Base-by-base conservation (phyloP, 352 stramenopile species). In the Pythium myriotylum region DNA sequence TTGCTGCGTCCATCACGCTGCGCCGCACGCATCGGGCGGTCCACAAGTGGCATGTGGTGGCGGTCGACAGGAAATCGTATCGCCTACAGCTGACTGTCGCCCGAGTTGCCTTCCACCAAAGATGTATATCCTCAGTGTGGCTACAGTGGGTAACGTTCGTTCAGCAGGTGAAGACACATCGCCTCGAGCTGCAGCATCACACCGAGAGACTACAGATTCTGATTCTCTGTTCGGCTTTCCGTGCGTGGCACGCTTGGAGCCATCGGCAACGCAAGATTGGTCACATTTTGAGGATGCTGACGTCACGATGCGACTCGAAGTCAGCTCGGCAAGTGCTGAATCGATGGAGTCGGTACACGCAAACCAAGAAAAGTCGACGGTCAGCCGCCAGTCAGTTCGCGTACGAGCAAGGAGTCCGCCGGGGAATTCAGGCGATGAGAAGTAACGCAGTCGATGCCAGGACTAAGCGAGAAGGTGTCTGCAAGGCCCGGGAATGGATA, bases 171-270 rank as follows among this genome's bases (percentile, higher is more conserved):
- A 32, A 47, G 19, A 48, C 26, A 14, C 66, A 79, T 45, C 67
- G 79, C 12, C 53, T 57, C 2, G 65, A 84, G 19, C 53, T 89
- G 1, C 79, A 89, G 27, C 57, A 70, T 12, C 79, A 79, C 29
- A 89, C 79, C 0, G 77, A 91, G 50, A 62, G 81, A 37, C 69
- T 89, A 1, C 79, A 89, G 23, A 66, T 89, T 1, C 60, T 89
- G 24, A 26, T 81, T n/a, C 46, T 91, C 23, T 89, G 77, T 48
- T 88, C 79, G 6, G 59, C 47, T 0, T 87, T 91, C 39, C 65
- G 81, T 20, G 81, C 77, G 32, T 91, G 81, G 81, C 42, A 39
- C 7, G 59, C 57, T 1, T 82, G 68, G 66, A 77, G 55, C 33
- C 46, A 45, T 20, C 73, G 72, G 3, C 59, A 74, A 22, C 67